Percentiles rank a stretch among this genome's conserved stretches.
These are phyloP conservation scores for Mycena galericulata DNA, from an alignment of 768 basidiomycete species.

Conservation along the genomic window DNA sequence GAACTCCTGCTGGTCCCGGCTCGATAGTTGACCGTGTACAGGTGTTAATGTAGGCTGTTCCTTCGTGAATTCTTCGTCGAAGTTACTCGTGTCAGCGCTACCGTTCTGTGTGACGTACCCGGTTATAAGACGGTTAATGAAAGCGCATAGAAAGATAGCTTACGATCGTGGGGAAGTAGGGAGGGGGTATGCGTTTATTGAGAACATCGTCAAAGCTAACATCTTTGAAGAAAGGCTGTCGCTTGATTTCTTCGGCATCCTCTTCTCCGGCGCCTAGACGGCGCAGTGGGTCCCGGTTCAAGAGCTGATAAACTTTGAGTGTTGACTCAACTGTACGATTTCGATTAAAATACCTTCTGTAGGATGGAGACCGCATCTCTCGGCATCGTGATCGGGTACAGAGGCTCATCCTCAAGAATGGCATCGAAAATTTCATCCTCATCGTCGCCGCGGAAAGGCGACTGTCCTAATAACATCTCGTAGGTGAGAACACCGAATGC, in stretches of 20 bases:
- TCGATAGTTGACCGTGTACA: constrained; percentile 92
- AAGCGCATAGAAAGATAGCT: constrained; percentile 44
- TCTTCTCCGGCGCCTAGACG: constrained; percentile 92
- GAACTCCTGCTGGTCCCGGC: constrained; percentile 95
- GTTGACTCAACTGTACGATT: constrained; percentile 12
- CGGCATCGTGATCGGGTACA: constrained; percentile 99
- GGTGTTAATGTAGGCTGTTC: constrained; percentile 98
- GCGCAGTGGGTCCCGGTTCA: constrained; percentile 91
- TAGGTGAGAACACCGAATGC: constrained; percentile 98
- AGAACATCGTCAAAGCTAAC: constrained; percentile 97
- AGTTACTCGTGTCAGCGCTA: constrained; percentile 91
- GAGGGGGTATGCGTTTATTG: constrained; percentile 95
- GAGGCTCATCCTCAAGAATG: constrained; percentile 96
- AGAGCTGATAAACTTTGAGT: constrained; percentile 63
- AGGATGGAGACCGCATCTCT: constrained; percentile 95
- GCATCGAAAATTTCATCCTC: constrained; percentile 99
- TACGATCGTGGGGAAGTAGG: constrained; percentile 97
- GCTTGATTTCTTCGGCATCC: constrained; percentile 97
- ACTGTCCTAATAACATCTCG: constrained; percentile 98
- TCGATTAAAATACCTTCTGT: constrained; percentile 74
- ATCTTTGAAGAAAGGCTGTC: constrained; percentile 98
- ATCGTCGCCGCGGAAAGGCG: constrained; percentile 98
- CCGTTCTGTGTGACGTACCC: constrained; percentile 66
- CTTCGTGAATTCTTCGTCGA: constrained; percentile 96
- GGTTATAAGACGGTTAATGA: constrained; percentile 26